Conservation (phyloP, 768 basidiomycete species). For the Rhizopogon vulgaris region DNA sequence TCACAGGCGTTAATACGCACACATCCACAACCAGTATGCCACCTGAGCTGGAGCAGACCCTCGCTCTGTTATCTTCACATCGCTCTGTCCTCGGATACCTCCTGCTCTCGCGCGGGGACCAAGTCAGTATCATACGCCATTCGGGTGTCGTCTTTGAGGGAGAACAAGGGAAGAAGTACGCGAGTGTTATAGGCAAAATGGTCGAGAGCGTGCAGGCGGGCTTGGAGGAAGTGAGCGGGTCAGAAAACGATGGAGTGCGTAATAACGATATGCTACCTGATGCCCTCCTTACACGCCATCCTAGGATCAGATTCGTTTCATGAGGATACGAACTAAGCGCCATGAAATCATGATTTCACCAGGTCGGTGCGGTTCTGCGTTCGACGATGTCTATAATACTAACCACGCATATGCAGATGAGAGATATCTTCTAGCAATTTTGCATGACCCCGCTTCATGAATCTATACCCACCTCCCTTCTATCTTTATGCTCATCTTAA, state of each 20-base stretch:
- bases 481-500: not conserved
- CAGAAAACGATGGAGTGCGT: constrained; percentile 55
- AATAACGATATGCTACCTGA: not conserved
- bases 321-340: constrained; percentile 85
- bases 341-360: constrained; percentile 96
- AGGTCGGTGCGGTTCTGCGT: constrained; percentile 42
- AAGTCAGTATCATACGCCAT: constrained; percentile 75
- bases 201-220: constrained; percentile 76
- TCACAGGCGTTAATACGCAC: constrained; percentile 1
- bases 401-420: constrained; percentile 45
- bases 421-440: constrained; percentile 74
- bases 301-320: constrained; percentile 82
- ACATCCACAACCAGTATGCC: constrained; percentile 35
- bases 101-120: constrained; percentile 67
- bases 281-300: not conserved
- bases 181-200: constrained; percentile 63
- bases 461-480: not conserved
- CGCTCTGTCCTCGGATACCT: constrained; percentile 85
- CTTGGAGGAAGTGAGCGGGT: constrained; percentile 67
- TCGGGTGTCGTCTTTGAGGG: constrained; percentile 84
- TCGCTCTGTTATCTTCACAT: constrained; percentile 70
- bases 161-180: constrained; percentile 74
- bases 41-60: constrained; percentile 79
- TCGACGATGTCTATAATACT: not conserved
- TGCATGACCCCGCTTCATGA: constrained; percentile 65